These are phyloP conservation scores for Butyriboletus loyo DNA, from an alignment of 768 basidiomycete species.

Conservation along the genomic window DNA sequence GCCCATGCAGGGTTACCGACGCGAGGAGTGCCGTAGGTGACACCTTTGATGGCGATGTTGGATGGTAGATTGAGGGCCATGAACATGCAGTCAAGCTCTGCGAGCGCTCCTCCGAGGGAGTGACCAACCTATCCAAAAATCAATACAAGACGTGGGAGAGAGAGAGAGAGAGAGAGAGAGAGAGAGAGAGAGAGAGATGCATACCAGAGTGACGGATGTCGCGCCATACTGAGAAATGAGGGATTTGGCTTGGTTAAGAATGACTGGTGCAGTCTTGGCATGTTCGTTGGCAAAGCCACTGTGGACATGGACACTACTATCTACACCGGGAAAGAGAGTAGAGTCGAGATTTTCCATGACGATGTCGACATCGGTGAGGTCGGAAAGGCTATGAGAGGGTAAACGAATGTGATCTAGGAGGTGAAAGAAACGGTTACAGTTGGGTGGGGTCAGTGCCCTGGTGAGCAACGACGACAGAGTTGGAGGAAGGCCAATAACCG, in stretches of 20 bases:
- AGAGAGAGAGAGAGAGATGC: slow-evolving; percentile 1
- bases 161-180: neutral
- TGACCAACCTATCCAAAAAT: slow-evolving; percentile 38
- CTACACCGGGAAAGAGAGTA: slow-evolving; percentile 54
- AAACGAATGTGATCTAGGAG: neutral
- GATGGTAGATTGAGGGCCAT: slow-evolving; percentile 47
- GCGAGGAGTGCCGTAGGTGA: slow-evolving; percentile 32
- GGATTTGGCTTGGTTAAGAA: slow-evolving; percentile 43
- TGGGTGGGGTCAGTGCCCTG: slow-evolving; percentile 58
- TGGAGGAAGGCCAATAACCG: slow-evolving; percentile 50
- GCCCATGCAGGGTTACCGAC: slow-evolving; percentile 31
- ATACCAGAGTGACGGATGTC: slow-evolving; percentile 41
- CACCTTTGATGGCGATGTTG: slow-evolving; percentile 29
- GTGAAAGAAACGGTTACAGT: slow-evolving; percentile 36
- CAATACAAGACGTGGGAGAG: neutral
- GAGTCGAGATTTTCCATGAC: slow-evolving; percentile 37
- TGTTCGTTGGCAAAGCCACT: slow-evolving; percentile 54
- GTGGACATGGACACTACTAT: slow-evolving; percentile 44
- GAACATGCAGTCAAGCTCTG: slow-evolving; percentile 49
- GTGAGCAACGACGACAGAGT: slow-evolving; percentile 57
- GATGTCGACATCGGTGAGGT: slow-evolving; percentile 50
- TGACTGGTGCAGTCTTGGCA: slow-evolving; percentile 41
- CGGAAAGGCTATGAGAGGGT: slow-evolving; percentile 37
- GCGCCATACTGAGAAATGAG: slow-evolving; percentile 38
- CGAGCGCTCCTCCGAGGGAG: slow-evolving; percentile 52